These are phyloP conservation scores for Fusarium sp. DNA, from an alignment of 2,329 filamentous ascomycete genomes.

Conservation along the genomic window DNA sequence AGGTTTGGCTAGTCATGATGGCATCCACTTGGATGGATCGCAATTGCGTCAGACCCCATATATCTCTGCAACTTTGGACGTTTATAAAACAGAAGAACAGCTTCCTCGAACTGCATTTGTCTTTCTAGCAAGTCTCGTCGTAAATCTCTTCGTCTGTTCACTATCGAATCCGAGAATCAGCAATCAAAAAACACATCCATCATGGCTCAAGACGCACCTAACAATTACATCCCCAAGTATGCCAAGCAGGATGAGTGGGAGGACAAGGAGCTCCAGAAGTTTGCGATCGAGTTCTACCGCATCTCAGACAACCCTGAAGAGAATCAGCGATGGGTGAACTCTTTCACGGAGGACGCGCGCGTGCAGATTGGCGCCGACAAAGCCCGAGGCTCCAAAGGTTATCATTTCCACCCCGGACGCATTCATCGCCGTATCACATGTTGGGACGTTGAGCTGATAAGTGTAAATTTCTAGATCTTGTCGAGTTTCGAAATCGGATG, in stretches of 20 bases:
- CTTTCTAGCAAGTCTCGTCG: neutral
- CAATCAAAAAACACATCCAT: neutral
- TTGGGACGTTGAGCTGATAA: slow-evolving; percentile 15
- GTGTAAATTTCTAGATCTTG: slow-evolving; percentile 51
- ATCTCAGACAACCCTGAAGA: slow-evolving; percentile 56
- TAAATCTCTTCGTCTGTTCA: neutral
- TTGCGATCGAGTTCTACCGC: slow-evolving; percentile 58
- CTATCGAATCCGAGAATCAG: neutral
- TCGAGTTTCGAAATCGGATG: slow-evolving; percentile 55
- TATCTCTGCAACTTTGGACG: slow-evolving; percentile 6
- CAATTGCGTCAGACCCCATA: slow-evolving; percentile 38
- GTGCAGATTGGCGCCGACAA: slow-evolving; percentile 56
- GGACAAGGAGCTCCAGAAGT: slow-evolving; percentile 50
- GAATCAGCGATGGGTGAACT: slow-evolving; percentile 57
- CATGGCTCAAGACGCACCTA: slow-evolving; percentile 36
- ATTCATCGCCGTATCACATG: slow-evolving; percentile 6
- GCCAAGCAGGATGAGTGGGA: slow-evolving; percentile 46
- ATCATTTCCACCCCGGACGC: slow-evolving; percentile 11
- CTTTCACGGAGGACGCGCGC: slow-evolving; percentile 56
- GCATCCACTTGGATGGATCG: slow-evolving; percentile 25
- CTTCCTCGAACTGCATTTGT: neutral
- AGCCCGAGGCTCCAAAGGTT: slow-evolving; percentile 52
- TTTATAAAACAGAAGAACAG: neutral
- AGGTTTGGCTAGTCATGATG: slow-evolving; percentile 30
- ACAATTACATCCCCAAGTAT: slow-evolving; percentile 49